Evolutionary conservation across 371 early-diverging fungal species (phyloP), one percentile per base, ranked within the genome.

Genomic region (Mucor saturninus): DNA sequence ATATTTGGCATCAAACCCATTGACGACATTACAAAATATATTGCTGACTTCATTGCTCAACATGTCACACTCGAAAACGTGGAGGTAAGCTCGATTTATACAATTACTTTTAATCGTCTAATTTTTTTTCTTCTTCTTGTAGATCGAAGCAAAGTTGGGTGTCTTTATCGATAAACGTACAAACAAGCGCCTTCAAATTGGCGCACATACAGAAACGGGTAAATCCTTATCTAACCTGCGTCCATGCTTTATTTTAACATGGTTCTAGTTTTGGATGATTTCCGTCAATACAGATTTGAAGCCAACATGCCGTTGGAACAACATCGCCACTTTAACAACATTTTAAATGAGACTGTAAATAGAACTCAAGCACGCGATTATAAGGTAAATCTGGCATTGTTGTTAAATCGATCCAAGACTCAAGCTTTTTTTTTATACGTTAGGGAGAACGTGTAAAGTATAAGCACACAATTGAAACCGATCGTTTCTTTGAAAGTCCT

Each of bases 101-200:
- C 13, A 30, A 13, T 28, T 21, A 10, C 30, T 49, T 8, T 49
- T 4, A 49, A 3, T 42, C 28, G 6, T 13, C 30, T 30, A 15
- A 28, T 10, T 30, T 13, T 30, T 49, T 29, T 50, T 50, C 7
- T 10, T 28, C 26, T 21, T 21, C 2, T 43, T 15, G 21, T 61
- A 91, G 90, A 92, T 94, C 61, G 94, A 94, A 69, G 93, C 91
- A 14, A 94, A 94, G 68, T 71, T 94, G 21, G 94, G 94, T 14
- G 56, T 81, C 26, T 70, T 94, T 42, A 69, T 91, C 5, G 91
- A 91, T 64, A 91, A 83, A 58, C 67, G 67, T 21, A 85, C 85
- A 4, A 61, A 75, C 0, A 65, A 76, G 53, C 83, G 94, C 32
- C 69, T 92, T 14, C 62, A 66, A n/a, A 69, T 93, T 28, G 85